Evolutionary conservation across 2,329 filamentous ascomycete species (phyloP).

Genomic region (Penicillium glabrum): DNA sequence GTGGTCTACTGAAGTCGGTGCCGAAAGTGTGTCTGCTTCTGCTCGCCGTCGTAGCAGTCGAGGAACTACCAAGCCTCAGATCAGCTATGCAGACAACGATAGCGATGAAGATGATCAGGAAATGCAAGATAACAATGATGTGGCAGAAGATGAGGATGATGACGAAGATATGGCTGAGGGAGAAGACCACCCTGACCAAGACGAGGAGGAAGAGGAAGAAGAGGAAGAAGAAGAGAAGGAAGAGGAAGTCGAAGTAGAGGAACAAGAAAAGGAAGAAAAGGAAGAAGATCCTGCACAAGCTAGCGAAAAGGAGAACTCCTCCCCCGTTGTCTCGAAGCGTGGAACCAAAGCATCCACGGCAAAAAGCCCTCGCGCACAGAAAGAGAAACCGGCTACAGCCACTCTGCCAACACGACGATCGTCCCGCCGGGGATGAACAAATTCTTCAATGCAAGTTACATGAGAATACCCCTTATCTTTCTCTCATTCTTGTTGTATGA

Average conservation of each 20-base stretch:
- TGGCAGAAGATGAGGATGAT: conserved; percentile 30
- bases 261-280: conserved; percentile 9
- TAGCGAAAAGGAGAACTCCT: conserved; percentile 24
- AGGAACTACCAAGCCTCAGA: conserved; percentile 31
- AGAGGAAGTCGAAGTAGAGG: conserved; percentile 7
- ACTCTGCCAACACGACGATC: conserved; percentile 22
- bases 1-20: conserved; percentile 44
- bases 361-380: conserved; percentile 2
- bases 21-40: conserved; percentile 31
- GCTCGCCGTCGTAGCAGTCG: conserved; percentile 43
- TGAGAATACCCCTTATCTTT: neutral
- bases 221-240: conserved; percentile 13
- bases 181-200: conserved; percentile 16
- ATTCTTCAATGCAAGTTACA: neutral
- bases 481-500: neutral
- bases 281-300: conserved; percentile 5
- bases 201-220: conserved; percentile 26
- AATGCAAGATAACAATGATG: conserved; percentile 32
- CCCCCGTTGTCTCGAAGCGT: conserved; percentile 13
- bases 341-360: conserved; percentile 4
- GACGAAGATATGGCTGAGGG: conserved; percentile 28
- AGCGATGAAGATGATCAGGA: conserved; percentile 47
- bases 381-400: conserved; percentile 14
- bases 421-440: conserved; percentile 19
- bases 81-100: conserved; percentile 47